Evolutionary conservation across 78 protist genomes (phyloP), one percentile per base, ranked within the genome.

Genomic region (Acrasis kona): DNA sequence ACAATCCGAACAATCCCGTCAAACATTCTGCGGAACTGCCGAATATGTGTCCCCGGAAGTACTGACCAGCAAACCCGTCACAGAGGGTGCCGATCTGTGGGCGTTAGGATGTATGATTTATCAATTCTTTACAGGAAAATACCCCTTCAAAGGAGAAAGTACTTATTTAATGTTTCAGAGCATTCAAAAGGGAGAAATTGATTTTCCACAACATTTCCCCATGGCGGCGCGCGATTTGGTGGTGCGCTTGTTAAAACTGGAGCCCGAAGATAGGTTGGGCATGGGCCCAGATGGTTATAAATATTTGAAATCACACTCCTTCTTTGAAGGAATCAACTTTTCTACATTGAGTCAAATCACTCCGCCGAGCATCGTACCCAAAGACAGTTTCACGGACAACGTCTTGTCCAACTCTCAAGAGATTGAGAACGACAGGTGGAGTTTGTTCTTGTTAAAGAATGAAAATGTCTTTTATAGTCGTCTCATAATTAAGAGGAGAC

Each of bases 1-100:
- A 31, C 70, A 70, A 7, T 34, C 41, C 69, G 41, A 39, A 7
- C 68, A 74, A 71, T 7, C 34, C 7, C 34, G 80, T 7, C 67
- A 28, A 40, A 77, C 91, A 67, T 87, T 87, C 35, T 75, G 72
- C 19, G 93, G 93, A 34, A 89, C 93, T 6, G 94, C 94, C 0
- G 91, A 92, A 82, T 94, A 91, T 78, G 94, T 91, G 3, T 75
- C 93, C 12, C 97, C 97, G 0, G 95, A 91, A 50, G 4, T 89
- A 42, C 74, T 91, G 84, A 29, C 79, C 76, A 12, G 79, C 31
- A 8, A n/a, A 5, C 7, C 31, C 31, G 30, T 67, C n/a, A 29
- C 82, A 7, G 5, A 10, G 27, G 3, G 70, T 70, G 74, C 93
- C 8, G 97, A 93, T 41, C 35, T 90, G 36, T 93, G 97, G 97